Base-by-base conservation (phyloP, 257 asterid genomes). In the Nicotiana sylvestris region DNA sequence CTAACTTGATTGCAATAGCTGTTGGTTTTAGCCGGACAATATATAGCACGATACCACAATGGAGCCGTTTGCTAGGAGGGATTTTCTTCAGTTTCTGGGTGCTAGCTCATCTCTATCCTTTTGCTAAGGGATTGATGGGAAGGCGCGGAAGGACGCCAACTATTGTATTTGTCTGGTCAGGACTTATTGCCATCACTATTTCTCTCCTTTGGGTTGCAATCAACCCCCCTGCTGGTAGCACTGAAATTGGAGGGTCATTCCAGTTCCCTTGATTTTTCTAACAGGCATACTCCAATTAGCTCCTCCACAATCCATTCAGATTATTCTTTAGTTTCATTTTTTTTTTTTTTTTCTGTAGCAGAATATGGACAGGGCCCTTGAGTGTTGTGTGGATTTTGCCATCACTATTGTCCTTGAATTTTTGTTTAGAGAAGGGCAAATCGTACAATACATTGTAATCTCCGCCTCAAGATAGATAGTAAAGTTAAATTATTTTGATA, bases 51-150 rank as follows among this genome's bases (percentile, higher is more conserved):
- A 89, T 94, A 62, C 98, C 98, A 30, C 97, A 93, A 83, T 94
- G 98, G 98, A 94, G 97, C 84, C 93, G 97, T 35, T 80, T 92
- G 85, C 82, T 92, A 1, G 98, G 97, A 37, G 98, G 98, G 2
- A 97, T 93, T 60, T 94, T 94, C 92, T 94, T 94, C 56, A 92
- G 97, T 87, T 94, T 94, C 80, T 94, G 97, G 98, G 98, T 94
- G 5, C 83, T 94, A 82, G 97, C 95, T 37, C 97, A 94, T 85
- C 78, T 94, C 33, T 92, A 91, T 70, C 98, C 98, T 0, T 94
- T 94, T 8, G 97, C 97, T 0, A 94, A 94, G 64, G 97, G 98
- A 2, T 78, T 93, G 4, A 94, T 94, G 98, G 97, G 98, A 21
- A 79, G 97, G 33, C 86, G 95, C 1, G 98, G 98, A 32, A 88